Base-by-base conservation (phyloP, 352 stramenopile genomes). In the Blastocystis sp. region DNA sequence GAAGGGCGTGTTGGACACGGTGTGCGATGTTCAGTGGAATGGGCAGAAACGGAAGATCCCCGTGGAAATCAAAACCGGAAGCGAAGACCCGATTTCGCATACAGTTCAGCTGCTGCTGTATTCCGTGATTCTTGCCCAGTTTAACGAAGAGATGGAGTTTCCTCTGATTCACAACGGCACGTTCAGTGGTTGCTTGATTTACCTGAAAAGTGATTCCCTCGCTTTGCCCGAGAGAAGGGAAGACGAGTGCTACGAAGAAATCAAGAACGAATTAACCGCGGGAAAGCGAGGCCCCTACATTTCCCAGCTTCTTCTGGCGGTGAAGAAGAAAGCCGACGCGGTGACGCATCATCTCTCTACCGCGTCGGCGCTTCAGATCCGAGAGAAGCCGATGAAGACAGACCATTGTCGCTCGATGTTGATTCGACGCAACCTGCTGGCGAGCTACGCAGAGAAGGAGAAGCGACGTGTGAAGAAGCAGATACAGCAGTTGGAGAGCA, bases 1-100 rank as follows among this genome's bases (percentile, higher is more conserved):
- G 52, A 88, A 88, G 60, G 78, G 78, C 34, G 65, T 88, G 28
- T 69, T 88, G n/a, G 78, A 88, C 66, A 70, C 66, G 45, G 52
- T 43, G 3, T 79, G 74, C 34, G 61, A 84, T 34, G 60, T 84
- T 7, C 4, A 62, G n/a, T 34, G 38, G 17, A 24, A 34, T 69
- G 59, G 34, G 11, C 45, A 28, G 54, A 59, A 52, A 69, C 19
- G 45, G 6, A 38, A 28, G 9, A 69, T 84, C 66, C 74, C 74
- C 48, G 57, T 84, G 54, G 74, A 84, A 84, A 70, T 84, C 28
- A 84, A 84, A 34, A 84, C 74, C n/a, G 74, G 74, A 0, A 59
- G 28, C n/a, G 74, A 84, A 45, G 74, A 84, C 28, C 52, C 74
- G 45, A 69, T 84, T 52, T 84, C 74, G 19, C 74, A 84, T 52